Evolutionary conservation across 257 asterid species (phyloP).

Genomic region (Solanum etuberosum): DNA sequence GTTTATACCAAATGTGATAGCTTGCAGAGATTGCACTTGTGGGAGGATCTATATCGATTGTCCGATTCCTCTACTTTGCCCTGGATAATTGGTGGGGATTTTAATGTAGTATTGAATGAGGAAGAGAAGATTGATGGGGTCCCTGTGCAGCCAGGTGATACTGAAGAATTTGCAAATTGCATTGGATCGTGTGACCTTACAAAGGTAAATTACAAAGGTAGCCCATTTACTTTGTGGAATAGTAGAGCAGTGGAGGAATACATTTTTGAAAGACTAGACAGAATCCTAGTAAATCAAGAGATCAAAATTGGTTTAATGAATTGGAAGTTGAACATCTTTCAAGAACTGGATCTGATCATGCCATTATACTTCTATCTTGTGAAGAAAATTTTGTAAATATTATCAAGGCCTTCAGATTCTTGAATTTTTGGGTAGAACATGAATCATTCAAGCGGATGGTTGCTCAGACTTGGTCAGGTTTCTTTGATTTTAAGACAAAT

Average conservation of each 20-base stretch:
- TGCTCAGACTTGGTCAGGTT: neutral
- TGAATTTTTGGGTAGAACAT: neutral
- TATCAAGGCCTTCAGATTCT: neutral
- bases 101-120: too few species aligned
- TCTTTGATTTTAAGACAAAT: neutral
- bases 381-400: neutral
- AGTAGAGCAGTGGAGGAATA: neutral
- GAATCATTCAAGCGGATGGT: neutral
- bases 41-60: neutral
- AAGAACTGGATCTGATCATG: neutral
- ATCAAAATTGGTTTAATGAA: too few species aligned
- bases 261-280: neutral
- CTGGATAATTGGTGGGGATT: too few species aligned
- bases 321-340: neutral
- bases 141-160: neutral
- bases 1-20: neutral
- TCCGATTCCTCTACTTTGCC: neutral
- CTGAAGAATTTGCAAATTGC: neutral
- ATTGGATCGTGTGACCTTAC: neutral
- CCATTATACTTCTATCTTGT: neutral
- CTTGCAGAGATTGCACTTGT: neutral
- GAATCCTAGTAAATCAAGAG: neutral
- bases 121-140: too few species aligned
- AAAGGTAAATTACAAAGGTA: neutral
- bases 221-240: neutral